Evolutionary conservation across 2,329 filamentous ascomycete genomes (phyloP), one percentile per base, ranked within the genome.

Genomic region (Ceratocystis cacaofunesta): DNA sequence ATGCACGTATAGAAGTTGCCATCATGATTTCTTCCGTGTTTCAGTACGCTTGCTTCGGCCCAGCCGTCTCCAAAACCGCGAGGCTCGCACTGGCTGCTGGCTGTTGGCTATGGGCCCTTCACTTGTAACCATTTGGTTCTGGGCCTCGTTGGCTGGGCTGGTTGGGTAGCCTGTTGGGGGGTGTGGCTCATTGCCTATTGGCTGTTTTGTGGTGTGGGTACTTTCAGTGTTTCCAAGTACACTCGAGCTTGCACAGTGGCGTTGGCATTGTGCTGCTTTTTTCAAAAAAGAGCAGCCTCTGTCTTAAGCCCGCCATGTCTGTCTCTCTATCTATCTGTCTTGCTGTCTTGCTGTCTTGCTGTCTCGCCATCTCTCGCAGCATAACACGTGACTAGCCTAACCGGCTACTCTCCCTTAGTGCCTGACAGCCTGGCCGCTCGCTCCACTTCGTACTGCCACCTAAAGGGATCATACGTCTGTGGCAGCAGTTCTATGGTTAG

Each of bases 11-110:
- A 28, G 48, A 25, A 36, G 10, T n/a, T 50, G 46, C 17, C n/a
- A 19, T 19, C n/a, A 17, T 17, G 52, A 32, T 58, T 36, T 58
- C 52, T 58, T 41, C 52, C 52, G 52, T 36, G 52, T 58, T 58
- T 58, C 52, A 58, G 52, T 58, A 58, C 25, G 52, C 52, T 58
- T 58, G 52, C 52, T 25, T 58, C 52, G 52, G 52, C 17, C 52
- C 28, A 30, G 52, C 52, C 28, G 52, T 17, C 52, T 58, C 15
- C 52, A 32, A 30, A 7, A 17, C 25, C 2, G 17, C 25, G 12
- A 57, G 17, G 52, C 52, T 5, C 5, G 22, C 15, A 15, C 10
- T 28, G 46, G 46, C 46, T 19, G 19, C 46, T 57, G 6, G 4
- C 52, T 17, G n/a, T 19, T 58, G 28, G 28, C 52, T 50, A 50